A percentile compares a stretch with the other conserved stretches of the same genome.
Conservation (phyloP, 768 basidiomycete genomes). For the Cystobasidium tubakii region DNA sequence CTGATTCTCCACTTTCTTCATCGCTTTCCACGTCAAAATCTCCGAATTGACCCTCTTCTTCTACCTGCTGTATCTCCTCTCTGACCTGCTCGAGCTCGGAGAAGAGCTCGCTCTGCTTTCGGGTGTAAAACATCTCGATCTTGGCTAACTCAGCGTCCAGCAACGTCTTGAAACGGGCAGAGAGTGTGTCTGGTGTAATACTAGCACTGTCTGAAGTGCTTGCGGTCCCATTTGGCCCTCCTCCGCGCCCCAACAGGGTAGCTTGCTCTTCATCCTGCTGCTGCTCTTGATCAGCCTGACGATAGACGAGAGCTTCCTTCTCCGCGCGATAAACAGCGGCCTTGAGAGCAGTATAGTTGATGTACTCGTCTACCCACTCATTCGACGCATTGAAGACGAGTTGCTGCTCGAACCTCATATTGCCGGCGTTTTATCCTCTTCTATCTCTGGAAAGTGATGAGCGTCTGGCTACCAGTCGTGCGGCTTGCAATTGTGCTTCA, state of each 20-base stretch:
- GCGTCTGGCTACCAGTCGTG: no score
- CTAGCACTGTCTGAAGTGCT: neutral
- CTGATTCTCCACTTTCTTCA: constrained; percentile 42
- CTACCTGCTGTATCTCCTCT: constrained; percentile 48
- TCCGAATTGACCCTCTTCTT: constrained; percentile 46
- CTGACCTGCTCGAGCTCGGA: constrained; percentile 47
- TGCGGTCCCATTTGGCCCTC: neutral
- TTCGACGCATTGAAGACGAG: constrained; percentile 25
- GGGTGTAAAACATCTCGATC: constrained; percentile 69
- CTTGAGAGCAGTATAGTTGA: constrained; percentile 58
- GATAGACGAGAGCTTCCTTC: constrained; percentile 57
- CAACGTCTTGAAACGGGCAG: constrained; percentile 23
- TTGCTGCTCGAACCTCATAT: constrained; percentile 34
- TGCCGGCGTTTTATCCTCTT: neutral
- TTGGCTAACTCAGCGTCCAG: constrained; percentile 71
- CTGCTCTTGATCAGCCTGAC: neutral
- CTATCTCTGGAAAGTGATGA: no score
- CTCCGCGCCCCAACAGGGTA: neutral
- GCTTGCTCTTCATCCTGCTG: constrained; percentile 30
- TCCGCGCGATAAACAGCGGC: constrained; percentile 75
- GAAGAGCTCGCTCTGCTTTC: constrained; percentile 65
- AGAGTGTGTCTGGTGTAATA: neutral
- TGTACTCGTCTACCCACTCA: constrained; percentile 31
- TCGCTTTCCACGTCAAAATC: constrained; percentile 48
- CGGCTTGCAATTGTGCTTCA: no score